A percentile compares a stretch with the other conserved stretches of the same genome.
phyloP scores from a whole-genome alignment of 1,139 yeast species.

The Blastobotrys persicus region DNA sequence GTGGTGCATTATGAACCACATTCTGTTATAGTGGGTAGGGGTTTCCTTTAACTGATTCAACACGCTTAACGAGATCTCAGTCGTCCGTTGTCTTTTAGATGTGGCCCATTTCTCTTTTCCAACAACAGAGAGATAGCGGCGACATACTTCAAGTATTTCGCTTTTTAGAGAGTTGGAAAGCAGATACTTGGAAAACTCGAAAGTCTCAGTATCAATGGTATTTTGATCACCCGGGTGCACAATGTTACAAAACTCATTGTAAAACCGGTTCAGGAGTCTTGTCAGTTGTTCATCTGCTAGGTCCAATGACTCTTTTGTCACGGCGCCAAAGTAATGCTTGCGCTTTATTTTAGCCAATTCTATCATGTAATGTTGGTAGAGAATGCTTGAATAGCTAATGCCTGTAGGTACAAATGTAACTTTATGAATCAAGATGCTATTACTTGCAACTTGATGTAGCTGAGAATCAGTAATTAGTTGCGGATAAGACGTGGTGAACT shows the following conservation, averaged over 20 bases:
- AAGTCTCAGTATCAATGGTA: conserved; percentile 1
- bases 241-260: conserved; percentile 1
- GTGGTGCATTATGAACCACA: conserved; percentile 10
- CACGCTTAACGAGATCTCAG: not conserved
- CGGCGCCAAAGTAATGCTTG: not conserved
- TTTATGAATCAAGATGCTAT: not conserved
- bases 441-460: not conserved
- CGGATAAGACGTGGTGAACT: conserved; percentile 6
- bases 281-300: not conserved
- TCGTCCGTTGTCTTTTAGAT: not conserved
- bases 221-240: not conserved
- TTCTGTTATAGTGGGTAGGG: conserved; percentile 5
- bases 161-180: not conserved
- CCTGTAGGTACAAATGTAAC: not conserved
- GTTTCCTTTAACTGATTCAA: not conserved
- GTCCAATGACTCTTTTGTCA: not conserved
- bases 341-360: conserved; percentile 5
- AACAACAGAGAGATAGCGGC: conserved; percentile 2
- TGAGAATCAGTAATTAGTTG: not conserved
- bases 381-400: not conserved
- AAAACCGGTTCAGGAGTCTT: not conserved
- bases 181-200: conserved; percentile 4
- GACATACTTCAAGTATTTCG: conserved; percentile 5
- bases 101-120: conserved; percentile 1
- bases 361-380: conserved; percentile 8